A percentile compares a stretch with the other conserved stretches of the same genome.
Conservation (phyloP, 164 flowering plant species). For the Brasenia schreberi region DNA sequence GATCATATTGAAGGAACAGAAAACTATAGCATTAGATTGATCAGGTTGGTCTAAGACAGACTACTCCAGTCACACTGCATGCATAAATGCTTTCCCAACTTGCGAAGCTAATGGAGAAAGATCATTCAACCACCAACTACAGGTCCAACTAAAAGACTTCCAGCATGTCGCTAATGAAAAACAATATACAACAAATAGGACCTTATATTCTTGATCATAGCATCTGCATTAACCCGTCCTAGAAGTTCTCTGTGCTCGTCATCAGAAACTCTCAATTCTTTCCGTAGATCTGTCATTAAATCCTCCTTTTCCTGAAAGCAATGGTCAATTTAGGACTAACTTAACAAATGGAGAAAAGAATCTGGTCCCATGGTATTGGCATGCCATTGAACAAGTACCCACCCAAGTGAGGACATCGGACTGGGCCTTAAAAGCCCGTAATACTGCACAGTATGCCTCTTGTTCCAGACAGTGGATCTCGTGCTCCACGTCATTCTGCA, state of each 20-base stretch:
- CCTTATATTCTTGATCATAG: constrained; percentile 69
- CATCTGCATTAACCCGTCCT: constrained; percentile 64
- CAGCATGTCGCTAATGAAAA: neutral
- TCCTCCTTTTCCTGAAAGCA: constrained; percentile 70
- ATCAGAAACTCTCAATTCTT: constrained; percentile 80
- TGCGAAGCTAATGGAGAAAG: neutral
- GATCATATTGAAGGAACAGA: no score
- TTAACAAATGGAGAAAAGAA: no score
- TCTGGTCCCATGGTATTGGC: no score
- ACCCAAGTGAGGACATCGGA: constrained; percentile 97
- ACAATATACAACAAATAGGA: constrained; percentile 4
- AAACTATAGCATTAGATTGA: no score
- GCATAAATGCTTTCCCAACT: neutral
- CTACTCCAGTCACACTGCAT: neutral
- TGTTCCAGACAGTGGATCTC: constrained; percentile 78
- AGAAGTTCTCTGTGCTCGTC: constrained; percentile 87
- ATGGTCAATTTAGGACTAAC: no score
- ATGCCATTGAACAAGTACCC: constrained; percentile 4
- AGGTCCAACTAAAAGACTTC: neutral
- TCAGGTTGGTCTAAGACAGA: neutral
- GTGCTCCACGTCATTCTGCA: constrained; percentile 55
- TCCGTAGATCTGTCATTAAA: constrained; percentile 83
- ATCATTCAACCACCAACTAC: neutral
- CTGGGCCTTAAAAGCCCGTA: constrained; percentile 95
- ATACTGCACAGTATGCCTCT: constrained; percentile 76